Percentiles rank a stretch among this genome's conserved stretches.
Conservation (phyloP, 495 filamentous ascomycete species). For the Aspergillus campestris region DNA sequence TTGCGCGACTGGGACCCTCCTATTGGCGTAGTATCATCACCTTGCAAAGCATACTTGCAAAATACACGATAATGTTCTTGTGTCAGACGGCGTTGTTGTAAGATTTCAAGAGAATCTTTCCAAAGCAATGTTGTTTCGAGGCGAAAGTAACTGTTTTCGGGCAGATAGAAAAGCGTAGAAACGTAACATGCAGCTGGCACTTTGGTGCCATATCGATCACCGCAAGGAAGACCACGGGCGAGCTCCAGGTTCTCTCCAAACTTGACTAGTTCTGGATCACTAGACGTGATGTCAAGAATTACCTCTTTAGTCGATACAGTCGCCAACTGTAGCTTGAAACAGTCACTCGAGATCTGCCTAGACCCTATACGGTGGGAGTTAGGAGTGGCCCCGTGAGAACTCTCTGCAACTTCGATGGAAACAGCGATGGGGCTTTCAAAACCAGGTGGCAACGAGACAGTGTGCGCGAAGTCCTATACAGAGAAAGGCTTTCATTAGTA, state of each 20-base stretch:
- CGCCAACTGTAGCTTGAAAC: constrained; percentile 14
- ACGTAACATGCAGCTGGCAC: constrained; percentile 27
- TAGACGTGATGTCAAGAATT: constrained; percentile 12
- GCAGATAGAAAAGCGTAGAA: constrained; percentile 15
- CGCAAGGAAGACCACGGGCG: constrained; percentile 13
- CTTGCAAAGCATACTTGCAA: constrained; percentile 21
- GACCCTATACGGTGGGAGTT: no score
- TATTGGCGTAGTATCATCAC: constrained; percentile 3
- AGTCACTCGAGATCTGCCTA: neutral
- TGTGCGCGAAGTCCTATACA: constrained; percentile 13
- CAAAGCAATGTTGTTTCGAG: constrained; percentile 28
- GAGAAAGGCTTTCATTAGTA: no score
- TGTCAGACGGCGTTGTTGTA: constrained; percentile 12
- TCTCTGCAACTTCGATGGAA: no score
- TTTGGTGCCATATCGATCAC: constrained; percentile 18
- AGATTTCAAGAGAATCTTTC: constrained; percentile 30
- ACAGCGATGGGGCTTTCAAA: neutral
- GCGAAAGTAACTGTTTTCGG: constrained; percentile 11
- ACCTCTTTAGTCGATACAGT: constrained; percentile 4
- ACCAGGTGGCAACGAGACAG: neutral
- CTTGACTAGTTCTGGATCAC: constrained; percentile 8
- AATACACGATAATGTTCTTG: constrained; percentile 16
- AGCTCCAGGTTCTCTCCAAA: constrained; percentile 17
- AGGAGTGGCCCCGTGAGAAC: no score
- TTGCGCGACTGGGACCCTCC: neutral